Evolutionary conservation across 108 stramenopile genomes (phyloP).

Genomic region (Seminavis robusta): DNA sequence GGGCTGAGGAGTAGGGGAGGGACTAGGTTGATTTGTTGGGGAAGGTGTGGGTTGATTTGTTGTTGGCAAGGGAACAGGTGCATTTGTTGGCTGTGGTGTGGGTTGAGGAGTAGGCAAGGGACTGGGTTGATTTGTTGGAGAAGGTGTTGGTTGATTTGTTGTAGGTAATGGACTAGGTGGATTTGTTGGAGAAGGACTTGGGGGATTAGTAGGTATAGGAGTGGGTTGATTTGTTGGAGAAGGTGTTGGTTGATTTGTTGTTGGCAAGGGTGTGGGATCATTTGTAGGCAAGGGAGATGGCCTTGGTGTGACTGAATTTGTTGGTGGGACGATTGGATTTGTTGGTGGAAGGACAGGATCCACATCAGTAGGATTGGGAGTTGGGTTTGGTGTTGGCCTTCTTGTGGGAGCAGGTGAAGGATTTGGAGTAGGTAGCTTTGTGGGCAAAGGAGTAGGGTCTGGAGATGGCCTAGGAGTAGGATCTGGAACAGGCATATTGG

Average conservation of each 20-base stretch:
- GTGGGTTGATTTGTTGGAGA: not conserved
- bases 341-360: not conserved
- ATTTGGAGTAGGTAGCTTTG: not conserved
- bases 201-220: not conserved
- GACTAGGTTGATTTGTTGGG: not conserved
- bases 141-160: not conserved
- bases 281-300: not conserved
- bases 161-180: not conserved
- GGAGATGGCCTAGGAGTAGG: not conserved
- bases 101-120: not conserved
- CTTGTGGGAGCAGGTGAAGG: not conserved
- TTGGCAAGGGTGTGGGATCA: not conserved
- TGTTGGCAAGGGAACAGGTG: not conserved
- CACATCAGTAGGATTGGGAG: constrained; percentile 4
- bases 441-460: not conserved
- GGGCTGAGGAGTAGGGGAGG: not conserved
- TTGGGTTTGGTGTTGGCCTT: not conserved
- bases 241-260: not conserved
- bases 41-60: not conserved
- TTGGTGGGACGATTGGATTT: not conserved
- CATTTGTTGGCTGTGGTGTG: not conserved
- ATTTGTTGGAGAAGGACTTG: not conserved
- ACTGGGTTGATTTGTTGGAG: not conserved
- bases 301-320: not conserved
- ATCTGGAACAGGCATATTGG: not conserved